Conservation (phyloP, 73 alveolate genomes). For the Paramecium pentaurelia region DNA sequence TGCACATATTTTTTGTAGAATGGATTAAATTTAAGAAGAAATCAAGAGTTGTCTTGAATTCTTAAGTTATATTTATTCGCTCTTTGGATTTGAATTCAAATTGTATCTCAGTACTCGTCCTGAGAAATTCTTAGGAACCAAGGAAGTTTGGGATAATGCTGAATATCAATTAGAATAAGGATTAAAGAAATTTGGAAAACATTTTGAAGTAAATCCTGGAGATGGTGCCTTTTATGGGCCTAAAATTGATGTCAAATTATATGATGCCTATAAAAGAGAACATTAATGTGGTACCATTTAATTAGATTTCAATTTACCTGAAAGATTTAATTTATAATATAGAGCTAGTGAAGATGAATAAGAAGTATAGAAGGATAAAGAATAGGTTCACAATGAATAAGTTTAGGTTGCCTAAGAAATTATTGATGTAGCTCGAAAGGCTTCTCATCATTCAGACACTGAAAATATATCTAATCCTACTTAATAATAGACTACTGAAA, state of each 20-base stretch:
- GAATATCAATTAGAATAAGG: slow-evolving; percentile 90
- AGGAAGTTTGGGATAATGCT: slow-evolving; percentile 96
- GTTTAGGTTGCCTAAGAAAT: slow-evolving; percentile 19
- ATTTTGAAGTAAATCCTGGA: slow-evolving; percentile 95
- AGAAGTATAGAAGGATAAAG: slow-evolving; percentile 38
- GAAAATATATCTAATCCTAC: neutral
- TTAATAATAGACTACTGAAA: neutral
- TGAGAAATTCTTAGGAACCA: slow-evolving; percentile 90
- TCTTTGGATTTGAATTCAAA: slow-evolving; percentile 94
- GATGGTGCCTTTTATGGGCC: slow-evolving; percentile 99
- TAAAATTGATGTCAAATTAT: slow-evolving; percentile 97
- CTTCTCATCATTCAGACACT: slow-evolving; percentile 24
- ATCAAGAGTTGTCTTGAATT: slow-evolving; percentile 84
- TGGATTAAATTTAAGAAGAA: slow-evolving; percentile 93
- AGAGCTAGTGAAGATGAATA: slow-evolving; percentile 84
- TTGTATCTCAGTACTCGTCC: slow-evolving; percentile 96
- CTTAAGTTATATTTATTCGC: slow-evolving; percentile 81
- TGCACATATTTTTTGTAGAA: slow-evolving; percentile 99
- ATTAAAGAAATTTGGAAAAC: slow-evolving; percentile 94
- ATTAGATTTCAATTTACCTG: slow-evolving; percentile 97
- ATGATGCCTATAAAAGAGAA: slow-evolving; percentile 98
- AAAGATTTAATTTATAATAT: slow-evolving; percentile 92
- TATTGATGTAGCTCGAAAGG: neutral
- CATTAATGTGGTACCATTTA: slow-evolving; percentile 99
- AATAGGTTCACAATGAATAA: slow-evolving; percentile 41